Evolutionary conservation across 1,284 basidiomycete genomes (phyloP), one percentile per base, ranked within the genome.

Genomic region (Ustilago bromivora): DNA sequence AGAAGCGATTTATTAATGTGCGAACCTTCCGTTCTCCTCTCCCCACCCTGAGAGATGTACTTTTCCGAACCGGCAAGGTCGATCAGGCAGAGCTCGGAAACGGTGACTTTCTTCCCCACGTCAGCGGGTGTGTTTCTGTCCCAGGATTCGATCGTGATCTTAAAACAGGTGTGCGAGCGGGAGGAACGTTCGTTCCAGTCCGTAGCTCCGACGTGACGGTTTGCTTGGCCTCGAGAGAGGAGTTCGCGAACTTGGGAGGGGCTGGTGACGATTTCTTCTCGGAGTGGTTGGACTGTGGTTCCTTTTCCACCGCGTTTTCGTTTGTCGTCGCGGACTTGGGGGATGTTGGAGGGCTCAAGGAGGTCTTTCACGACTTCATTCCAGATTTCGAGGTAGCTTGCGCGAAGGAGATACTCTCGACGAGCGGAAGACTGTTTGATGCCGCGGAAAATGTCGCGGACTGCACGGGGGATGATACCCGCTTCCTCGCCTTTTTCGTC

Each of bases 41-140:
- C 72, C 12, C 71, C 58, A 6, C 82, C 80, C 32, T 82, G 77
- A 17, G 69, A 71, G 28, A 84, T 77, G 94, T 95, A 87, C 85
- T 93, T 95, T 85, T 99, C 96, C 1, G 94, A 96, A 0, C 96
- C 96, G 53, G 96, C 96, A n/a, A 99, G 89, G 89, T 99, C 96
- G 73, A 97, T 96, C 53, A 97, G 89, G 86, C 91, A 93, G 90
- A 94, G 82, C 65, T 84, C 76, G 65, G 77, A 80, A 43, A 85
- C 70, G 3, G 81, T 76, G 12, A 82, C 76, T 51, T 77, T 82
- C n/a, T 78, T 79, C n/a, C 76, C 76, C 3, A 43, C 17, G 23
- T 61, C 57, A 32, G 28, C 53, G 1, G 31, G 46, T 15, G 54
- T 59, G 34, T 67, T 67, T 32, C 79, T 64, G 13, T 74, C 66